Evolutionary conservation across 129 eudicot genomes (phyloP).

Genomic region (Kitagawia praeruptora): DNA sequence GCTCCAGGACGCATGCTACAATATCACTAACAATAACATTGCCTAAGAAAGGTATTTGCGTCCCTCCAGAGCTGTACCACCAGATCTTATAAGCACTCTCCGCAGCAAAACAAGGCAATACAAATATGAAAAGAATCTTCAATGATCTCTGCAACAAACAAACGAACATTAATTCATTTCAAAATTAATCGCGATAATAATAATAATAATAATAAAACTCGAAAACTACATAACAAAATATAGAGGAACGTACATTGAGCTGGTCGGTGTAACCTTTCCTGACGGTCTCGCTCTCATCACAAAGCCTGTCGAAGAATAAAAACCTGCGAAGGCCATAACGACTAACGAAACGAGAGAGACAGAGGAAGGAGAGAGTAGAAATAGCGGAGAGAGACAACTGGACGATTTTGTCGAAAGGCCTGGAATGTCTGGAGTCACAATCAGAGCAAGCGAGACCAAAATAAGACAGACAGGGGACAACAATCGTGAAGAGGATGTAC

Average conservation of each 20-base stretch:
- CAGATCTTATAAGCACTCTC: constrained; percentile 77
- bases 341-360: constrained; percentile 52
- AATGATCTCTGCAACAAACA: constrained; percentile 58
- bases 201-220: too few species aligned
- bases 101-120: constrained; percentile 73
- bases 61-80: constrained; percentile 89
- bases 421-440: constrained; percentile 57
- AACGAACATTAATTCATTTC: not conserved
- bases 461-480: constrained; percentile 66
- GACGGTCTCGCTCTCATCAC: constrained; percentile 78
- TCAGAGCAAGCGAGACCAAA: constrained; percentile 60
- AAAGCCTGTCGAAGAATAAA: constrained; percentile 81
- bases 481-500: constrained; percentile 48
- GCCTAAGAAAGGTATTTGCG: constrained; percentile 70
- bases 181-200: too few species aligned
- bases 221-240: not conserved
- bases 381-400: constrained; percentile 71
- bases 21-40: constrained; percentile 53
- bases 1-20: constrained; percentile 66
- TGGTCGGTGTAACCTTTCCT: constrained; percentile 56
- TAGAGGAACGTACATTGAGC: constrained; percentile 41
- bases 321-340: constrained; percentile 64
- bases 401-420: constrained; percentile 65
- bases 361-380: constrained; percentile 72
- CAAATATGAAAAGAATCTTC: constrained; percentile 54